Base-by-base conservation (phyloP, 169 alveolate genomes). In the Theileria parva region DNA sequence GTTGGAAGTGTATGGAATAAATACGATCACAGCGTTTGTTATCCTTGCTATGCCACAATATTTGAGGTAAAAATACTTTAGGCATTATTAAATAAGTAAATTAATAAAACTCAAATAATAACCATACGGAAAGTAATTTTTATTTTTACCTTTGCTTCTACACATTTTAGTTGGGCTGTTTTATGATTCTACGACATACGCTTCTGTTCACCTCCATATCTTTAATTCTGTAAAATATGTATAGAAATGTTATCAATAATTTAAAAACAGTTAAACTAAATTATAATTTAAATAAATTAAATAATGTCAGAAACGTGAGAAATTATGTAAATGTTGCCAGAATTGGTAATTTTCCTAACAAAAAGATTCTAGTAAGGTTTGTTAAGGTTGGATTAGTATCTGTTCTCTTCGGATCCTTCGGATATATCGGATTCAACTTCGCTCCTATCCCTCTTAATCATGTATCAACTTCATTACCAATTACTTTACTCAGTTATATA, bases 21-120 rank as follows among this genome's bases (percentile, higher is more conserved):
- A 94, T 95, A 57, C 97, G 92, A 72, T 94, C 97, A 34, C 96
- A 89, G 53, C 91, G 89, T 67, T 93, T 94, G 88, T 94, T 92
- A 87, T 94, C 97, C 79, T 94, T 94, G 81, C 96, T 90, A 78
- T 94, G 97, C 97, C 97, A 94, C 57, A 94, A 77, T 27, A 94
- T 93, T 76, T 93, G 97, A 39, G 97, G 97, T 48, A 93, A 86
- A 57, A 77, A 92, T 51, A 93, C 96, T 27, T 88, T 87, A 51
- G 96, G 96, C 96, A 93, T 93, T 59, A 28, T 78, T 63, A 63
- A 44, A 44, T 44, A 4, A 44, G 8, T 44, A 4, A 4, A 11
- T 44, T 8, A 37, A 37, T 37, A 6, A 6, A 44, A 11, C 53
- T 44, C 17, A 37, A 37, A 6, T 37, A 13, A 44, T 44, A 4